phyloP scores from a whole-genome alignment of 495 filamentous ascomycete species.

The Xylaria sp. region DNA sequence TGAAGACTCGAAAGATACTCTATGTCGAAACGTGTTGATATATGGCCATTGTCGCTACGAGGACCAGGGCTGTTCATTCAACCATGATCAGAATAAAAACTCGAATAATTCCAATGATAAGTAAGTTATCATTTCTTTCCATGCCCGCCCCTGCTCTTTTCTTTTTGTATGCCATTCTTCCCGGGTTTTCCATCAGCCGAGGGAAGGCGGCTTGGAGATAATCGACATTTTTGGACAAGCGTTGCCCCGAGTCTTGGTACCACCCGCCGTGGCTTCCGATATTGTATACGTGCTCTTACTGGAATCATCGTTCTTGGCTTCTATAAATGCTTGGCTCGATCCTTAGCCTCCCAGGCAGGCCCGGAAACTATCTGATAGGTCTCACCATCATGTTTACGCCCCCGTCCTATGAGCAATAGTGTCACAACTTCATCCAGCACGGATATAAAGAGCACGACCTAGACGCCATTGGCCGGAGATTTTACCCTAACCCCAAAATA shows the following conservation, averaged over 20 bases:
- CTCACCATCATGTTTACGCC: neutral
- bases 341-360: neutral
- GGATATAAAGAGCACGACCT: neutral
- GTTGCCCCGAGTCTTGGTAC: neutral
- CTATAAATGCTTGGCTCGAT: neutral
- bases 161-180: neutral
- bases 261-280: neutral
- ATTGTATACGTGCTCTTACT: neutral
- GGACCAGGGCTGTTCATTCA: conserved; percentile 90
- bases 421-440: neutral
- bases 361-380: neutral
- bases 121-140: conserved; percentile 53
- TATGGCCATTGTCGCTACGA: conserved; percentile 94
- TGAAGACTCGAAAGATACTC: conserved; percentile 74
- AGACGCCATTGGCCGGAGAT: neutral
- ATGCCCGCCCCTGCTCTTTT: neutral
- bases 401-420: neutral
- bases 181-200: conserved; percentile 13
- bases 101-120: conserved; percentile 57
- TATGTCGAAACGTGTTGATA: conserved; percentile 92
- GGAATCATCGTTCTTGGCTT: neutral
- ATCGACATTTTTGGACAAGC: neutral
- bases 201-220: neutral
- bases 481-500: neutral
- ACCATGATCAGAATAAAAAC: conserved; percentile 77